Evolutionary conservation across 768 basidiomycete species (phyloP).

Genomic region (Trametes punicea): DNA sequence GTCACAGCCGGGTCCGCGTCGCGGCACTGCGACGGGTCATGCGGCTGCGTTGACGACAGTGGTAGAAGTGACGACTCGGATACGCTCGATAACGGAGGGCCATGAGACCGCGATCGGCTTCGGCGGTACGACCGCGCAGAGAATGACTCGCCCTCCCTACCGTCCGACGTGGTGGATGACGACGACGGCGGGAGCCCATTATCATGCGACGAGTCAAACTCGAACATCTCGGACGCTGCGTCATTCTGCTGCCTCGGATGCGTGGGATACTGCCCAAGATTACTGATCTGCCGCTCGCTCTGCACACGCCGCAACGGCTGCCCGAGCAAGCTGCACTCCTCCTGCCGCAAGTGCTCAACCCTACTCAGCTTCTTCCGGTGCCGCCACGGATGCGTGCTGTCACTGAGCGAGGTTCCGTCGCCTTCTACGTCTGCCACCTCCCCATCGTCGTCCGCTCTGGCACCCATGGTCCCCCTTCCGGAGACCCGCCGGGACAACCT

Average conservation of each 20-base stretch:
- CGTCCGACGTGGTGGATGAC: background rate
- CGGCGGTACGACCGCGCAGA: constrained; percentile 11
- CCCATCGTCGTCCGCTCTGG: constrained; percentile 34
- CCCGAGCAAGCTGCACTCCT: constrained; percentile 36
- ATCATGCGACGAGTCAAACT: constrained; percentile 25
- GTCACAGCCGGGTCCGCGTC: constrained; percentile 40
- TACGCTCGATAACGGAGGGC: background rate
- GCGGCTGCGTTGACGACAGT: constrained; percentile 16
- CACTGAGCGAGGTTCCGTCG: constrained; percentile 20
- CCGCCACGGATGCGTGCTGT: constrained; percentile 24
- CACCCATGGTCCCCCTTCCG: constrained; percentile 17
- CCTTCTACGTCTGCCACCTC: constrained; percentile 41
- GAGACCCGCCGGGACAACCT: constrained; percentile 56
- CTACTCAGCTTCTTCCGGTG: constrained; percentile 42
- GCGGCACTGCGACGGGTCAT: constrained; percentile 10
- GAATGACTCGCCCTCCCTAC: constrained; percentile 11
- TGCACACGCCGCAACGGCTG: constrained; percentile 57
- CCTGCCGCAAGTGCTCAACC: constrained; percentile 38
- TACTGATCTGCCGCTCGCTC: constrained; percentile 54
- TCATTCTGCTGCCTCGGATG: constrained; percentile 35
- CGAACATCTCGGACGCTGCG: constrained; percentile 31
- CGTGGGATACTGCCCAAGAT: constrained; percentile 32
- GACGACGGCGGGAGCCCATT: background rate
- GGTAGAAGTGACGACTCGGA: constrained; percentile 1
- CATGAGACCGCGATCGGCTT: constrained; percentile 15